A percentile compares a stretch with the other conserved stretches of the same genome.
phyloP scores from a whole-genome alignment of 345 rosid species.

The Pugionium dolabratum region DNA sequence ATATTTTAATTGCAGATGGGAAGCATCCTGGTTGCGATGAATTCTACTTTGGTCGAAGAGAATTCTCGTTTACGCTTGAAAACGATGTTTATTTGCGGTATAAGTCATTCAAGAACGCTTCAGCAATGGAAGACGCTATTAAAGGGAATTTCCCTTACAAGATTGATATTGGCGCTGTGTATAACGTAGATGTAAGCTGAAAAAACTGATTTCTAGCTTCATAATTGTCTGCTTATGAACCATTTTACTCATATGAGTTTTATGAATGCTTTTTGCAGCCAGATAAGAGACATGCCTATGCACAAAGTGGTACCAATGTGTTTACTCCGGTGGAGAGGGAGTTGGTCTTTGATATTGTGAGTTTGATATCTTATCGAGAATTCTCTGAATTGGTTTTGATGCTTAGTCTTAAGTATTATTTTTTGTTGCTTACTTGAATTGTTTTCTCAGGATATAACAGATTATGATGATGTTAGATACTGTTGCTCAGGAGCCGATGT shows the following conservation, averaged over 20 bases:
- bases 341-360: slow-evolving; percentile 82
- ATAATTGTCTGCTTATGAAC: not conserved
- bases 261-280: slow-evolving; percentile 51
- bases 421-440: slow-evolving; percentile 19
- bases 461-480: slow-evolving; percentile 87
- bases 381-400: not conserved
- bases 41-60: slow-evolving; percentile 71
- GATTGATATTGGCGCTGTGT: slow-evolving; percentile 90
- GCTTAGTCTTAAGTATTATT: not conserved
- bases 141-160: slow-evolving; percentile 70
- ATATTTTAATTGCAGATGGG: slow-evolving; percentile 59
- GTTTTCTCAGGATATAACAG: slow-evolving; percentile 72
- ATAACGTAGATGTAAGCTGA: slow-evolving; percentile 69
- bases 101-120: slow-evolving; percentile 62
- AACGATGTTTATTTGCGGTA: slow-evolving; percentile 74
- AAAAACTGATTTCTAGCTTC: not conserved
- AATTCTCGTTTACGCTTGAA: slow-evolving; percentile 82
- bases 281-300: slow-evolving; percentile 73
- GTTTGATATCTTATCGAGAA: slow-evolving; percentile 26
- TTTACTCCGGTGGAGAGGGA: slow-evolving; percentile 92
- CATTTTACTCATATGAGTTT: not conserved
- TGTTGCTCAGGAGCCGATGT: slow-evolving; percentile 96
- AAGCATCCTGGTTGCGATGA: slow-evolving; percentile 90
- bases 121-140: slow-evolving; percentile 63
- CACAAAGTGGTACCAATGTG: slow-evolving; percentile 68